A percentile compares a stretch with the other conserved stretches of the same genome.
Conservation (phyloP, 2,329 filamentous ascomycete species). For the Colletotrichum salicis region DNA sequence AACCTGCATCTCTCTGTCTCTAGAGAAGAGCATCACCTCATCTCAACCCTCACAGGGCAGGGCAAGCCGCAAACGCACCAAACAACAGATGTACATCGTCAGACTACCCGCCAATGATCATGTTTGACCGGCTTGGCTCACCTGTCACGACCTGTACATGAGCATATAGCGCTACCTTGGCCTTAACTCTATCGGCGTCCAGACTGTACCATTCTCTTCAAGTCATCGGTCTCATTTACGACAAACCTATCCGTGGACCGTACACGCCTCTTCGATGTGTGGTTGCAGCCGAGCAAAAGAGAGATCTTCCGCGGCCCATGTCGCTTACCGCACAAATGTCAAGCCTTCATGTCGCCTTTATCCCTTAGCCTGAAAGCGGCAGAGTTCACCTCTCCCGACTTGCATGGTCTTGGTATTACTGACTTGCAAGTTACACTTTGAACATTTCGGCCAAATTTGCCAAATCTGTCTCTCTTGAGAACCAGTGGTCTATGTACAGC, state of each 20-base stretch:
- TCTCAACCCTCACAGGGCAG: background rate
- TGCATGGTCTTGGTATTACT: background rate
- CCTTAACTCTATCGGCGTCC: background rate
- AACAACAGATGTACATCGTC: background rate
- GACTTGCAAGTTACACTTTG: background rate
- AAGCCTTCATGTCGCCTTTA: slow-evolving; percentile 15
- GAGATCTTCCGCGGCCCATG: slow-evolving; percentile 26
- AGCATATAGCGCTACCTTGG: background rate
- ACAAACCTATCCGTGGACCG: too few relatives aligned
- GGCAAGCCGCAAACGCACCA: background rate
- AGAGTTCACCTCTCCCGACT: background rate
- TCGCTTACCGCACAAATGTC: slow-evolving; percentile 9
- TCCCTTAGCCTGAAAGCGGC: slow-evolving; percentile 15
- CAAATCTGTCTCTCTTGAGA: background rate
- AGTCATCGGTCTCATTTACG: slow-evolving; percentile 1
- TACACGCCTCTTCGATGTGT: background rate
- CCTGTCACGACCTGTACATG: background rate
- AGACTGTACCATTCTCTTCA: background rate
- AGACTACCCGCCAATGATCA: background rate
- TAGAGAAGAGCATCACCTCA: background rate
- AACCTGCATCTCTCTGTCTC: background rate
- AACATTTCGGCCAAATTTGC: slow-evolving; percentile 11
- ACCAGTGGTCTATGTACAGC: background rate
- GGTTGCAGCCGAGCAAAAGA: slow-evolving; percentile 15
- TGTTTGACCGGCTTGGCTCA: slow-evolving; percentile 21